Conservation (phyloP, 768 basidiomycete genomes). For the Daedaleopsis sinensis region DNA sequence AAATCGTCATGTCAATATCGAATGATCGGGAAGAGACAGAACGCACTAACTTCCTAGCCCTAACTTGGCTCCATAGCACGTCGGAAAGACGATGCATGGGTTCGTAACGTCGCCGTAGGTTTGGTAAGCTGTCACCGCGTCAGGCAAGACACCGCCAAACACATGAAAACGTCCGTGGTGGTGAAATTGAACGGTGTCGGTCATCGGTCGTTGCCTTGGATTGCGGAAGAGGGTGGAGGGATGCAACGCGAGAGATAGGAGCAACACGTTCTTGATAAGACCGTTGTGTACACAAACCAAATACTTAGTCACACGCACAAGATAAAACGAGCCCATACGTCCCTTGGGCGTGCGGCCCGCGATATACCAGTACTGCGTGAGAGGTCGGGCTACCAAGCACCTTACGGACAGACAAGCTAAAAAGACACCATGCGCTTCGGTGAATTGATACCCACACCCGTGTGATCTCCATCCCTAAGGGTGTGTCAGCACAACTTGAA, state of each 20-base stretch:
- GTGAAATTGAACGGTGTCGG: slow-evolving; percentile 24
- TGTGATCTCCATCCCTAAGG: neutral
- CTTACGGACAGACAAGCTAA: neutral
- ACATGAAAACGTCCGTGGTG: slow-evolving; percentile 29
- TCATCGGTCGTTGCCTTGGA: neutral
- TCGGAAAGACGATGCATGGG: slow-evolving; percentile 31
- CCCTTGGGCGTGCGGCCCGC: no score
- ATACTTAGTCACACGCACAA: no score
- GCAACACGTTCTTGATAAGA: no score
- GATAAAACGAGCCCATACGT: no score
- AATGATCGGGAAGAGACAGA: neutral
- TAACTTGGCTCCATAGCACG: slow-evolving; percentile 30
- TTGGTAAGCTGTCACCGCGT: slow-evolving; percentile 30
- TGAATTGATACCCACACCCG: neutral
- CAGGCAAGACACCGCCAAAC: slow-evolving; percentile 27
- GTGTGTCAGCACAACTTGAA: neutral
- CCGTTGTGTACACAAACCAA: no score
- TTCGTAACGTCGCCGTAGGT: slow-evolving; percentile 28
- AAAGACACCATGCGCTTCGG: neutral
- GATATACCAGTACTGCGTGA: no score
- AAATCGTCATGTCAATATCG: neutral
- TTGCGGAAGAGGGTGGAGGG: neutral
- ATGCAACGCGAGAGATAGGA: neutral
- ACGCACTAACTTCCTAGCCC: slow-evolving; percentile 20
- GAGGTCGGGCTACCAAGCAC: no score